These are phyloP conservation scores for Solidago caesia DNA, from an alignment of 129 eudicot genomes.

Conservation along the genomic window DNA sequence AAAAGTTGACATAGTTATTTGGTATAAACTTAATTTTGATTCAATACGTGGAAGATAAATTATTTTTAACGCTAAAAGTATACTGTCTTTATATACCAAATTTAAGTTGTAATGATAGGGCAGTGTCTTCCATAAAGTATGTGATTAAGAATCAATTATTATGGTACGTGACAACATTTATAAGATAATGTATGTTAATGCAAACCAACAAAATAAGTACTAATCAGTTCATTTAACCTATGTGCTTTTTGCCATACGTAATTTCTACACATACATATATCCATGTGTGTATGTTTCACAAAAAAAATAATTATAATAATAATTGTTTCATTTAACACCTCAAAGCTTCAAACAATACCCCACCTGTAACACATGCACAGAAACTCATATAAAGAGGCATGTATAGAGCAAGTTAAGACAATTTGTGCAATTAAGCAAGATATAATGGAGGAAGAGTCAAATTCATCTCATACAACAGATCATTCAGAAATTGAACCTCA, in stretches of 20 bases:
- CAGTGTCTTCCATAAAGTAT: too few species aligned
- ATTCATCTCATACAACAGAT: constrained; percentile 20
- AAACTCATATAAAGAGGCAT: not conserved
- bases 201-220: not conserved
- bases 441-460: constrained; percentile 20
- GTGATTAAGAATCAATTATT: not conserved
- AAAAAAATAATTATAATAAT: not conserved
- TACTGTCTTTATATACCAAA: too few species aligned
- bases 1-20: too few species aligned
- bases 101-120: too few species aligned
- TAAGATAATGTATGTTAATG: not conserved
- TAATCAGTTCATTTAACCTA: not conserved
- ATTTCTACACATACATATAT: not conserved
- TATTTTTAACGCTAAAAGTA: too few species aligned
- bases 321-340: not conserved
- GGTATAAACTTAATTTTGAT: too few species aligned
- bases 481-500: constrained; percentile 29
- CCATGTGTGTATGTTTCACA: not conserved
- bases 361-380: not conserved
- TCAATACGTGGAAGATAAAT: too few species aligned
- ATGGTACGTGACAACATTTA: not conserved
- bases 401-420: constrained; percentile 20
- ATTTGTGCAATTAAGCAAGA: constrained; percentile 8
- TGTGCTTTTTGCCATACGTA: not conserved
- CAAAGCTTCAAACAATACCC: not conserved